Conservation (phyloP, 2,329 filamentous ascomycete species). For the Fulvia fulva region DNA sequence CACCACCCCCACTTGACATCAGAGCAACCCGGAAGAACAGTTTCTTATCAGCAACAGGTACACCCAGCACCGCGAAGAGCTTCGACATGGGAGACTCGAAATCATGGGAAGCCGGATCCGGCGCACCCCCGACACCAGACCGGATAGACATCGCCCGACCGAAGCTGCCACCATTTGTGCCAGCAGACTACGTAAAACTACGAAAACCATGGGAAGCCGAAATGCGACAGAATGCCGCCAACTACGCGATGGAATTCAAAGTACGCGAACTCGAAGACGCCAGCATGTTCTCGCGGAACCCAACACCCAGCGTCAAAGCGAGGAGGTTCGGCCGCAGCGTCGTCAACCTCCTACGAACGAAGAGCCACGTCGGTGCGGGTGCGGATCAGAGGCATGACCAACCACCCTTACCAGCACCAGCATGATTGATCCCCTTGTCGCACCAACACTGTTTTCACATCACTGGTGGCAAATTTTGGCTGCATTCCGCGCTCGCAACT, state of each 20-base stretch:
- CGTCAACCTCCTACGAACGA: conserved; percentile 32
- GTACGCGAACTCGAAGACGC: conserved; percentile 30
- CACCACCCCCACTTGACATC: conserved; percentile 11
- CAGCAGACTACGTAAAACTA: conserved; percentile 30
- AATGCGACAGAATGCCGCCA: conserved; percentile 24
- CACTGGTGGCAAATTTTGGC: neutral
- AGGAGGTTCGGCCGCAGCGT: conserved; percentile 33
- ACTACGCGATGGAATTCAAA: conserved; percentile 29
- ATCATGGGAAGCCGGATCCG: conserved; percentile 13
- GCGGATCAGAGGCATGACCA: conserved; percentile 12
- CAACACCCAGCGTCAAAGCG: conserved; percentile 32
- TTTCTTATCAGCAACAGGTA: conserved; percentile 8
- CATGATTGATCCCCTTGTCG: neutral
- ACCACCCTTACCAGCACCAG: conserved; percentile 3
- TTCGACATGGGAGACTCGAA: conserved; percentile 12
- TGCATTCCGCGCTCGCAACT: neutral
- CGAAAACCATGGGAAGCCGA: conserved; percentile 33
- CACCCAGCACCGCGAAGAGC: conserved; percentile 19
- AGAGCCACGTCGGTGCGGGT: conserved; percentile 19
- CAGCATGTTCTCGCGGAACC: conserved; percentile 22
- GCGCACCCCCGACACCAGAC: conserved; percentile 10
- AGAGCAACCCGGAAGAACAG: conserved; percentile 12
- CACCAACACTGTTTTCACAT: neutral
- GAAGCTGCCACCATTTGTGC: conserved; percentile 28
- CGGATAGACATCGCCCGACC: conserved; percentile 17